A percentile compares a stretch with the other conserved stretches of the same genome.
These are phyloP conservation scores for Candida krabiensis DNA, from an alignment of 805 yeast genomes.

Conservation along the genomic window DNA sequence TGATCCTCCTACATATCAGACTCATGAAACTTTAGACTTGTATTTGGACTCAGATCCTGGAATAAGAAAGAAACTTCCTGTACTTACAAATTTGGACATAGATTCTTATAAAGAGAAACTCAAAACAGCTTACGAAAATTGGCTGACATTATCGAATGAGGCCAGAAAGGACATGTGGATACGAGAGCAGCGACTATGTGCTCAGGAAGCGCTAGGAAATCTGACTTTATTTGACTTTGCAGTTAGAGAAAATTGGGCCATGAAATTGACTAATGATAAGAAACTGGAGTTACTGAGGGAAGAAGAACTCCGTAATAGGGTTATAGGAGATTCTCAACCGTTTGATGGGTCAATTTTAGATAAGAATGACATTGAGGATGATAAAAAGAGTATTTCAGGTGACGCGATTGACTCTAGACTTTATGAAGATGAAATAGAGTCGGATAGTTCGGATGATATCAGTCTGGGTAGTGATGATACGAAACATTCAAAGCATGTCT, in stretches of 20 bases:
- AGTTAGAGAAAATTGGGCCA: constrained; percentile 41
- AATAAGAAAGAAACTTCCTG: constrained; percentile 25
- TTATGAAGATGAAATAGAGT: constrained; percentile 6
- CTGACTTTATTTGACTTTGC: constrained; percentile 45
- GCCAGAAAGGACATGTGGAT: constrained; percentile 43
- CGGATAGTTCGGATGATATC: constrained; percentile 4
- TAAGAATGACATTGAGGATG: not conserved
- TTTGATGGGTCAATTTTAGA: not conserved
- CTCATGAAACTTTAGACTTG: constrained; percentile 34
- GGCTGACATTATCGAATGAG: constrained; percentile 38
- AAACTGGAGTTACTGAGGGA: constrained; percentile 13
- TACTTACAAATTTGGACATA: constrained; percentile 10
- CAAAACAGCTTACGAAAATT: constrained; percentile 45
- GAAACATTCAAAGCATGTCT: constrained; percentile 12
- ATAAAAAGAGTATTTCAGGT: not conserved
- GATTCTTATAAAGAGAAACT: constrained; percentile 36
- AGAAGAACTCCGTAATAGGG: constrained; percentile 3
- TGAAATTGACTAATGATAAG: constrained; percentile 22
- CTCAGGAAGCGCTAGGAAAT: constrained; percentile 42
- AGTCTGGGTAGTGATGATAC: constrained; percentile 1
- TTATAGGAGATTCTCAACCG: too few relatives aligned
- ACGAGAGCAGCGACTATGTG: constrained; percentile 43
- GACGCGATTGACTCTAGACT: constrained; percentile 8
- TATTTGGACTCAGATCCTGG: constrained; percentile 22
- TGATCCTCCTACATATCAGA: constrained; percentile 50